Evolutionary conservation across 345 rosid species (phyloP).

Genomic region (Durio zibethinus): DNA sequence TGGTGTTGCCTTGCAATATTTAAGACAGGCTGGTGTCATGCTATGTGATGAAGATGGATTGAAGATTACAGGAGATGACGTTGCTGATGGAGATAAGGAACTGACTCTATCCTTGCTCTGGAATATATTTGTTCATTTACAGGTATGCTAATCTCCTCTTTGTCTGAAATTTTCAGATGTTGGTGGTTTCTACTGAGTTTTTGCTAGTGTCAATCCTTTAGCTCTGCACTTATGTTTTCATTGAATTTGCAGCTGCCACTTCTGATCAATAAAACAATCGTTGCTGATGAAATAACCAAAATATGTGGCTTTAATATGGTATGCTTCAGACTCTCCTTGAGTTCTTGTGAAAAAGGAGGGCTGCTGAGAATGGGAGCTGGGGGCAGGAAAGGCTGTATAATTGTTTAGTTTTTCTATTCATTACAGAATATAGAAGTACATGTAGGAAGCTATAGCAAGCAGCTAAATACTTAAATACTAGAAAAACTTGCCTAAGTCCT

Average conservation of each 20-base stretch:
- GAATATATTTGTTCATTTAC: constrained; percentile 84
- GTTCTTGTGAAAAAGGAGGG: background rate
- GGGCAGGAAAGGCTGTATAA: background rate
- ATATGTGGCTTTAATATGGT: constrained; percentile 50
- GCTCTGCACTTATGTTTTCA: constrained; percentile 1
- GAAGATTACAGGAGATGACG: constrained; percentile 58
- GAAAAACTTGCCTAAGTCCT: background rate
- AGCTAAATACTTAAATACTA: background rate
- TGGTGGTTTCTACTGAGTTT: background rate
- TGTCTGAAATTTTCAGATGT: background rate
- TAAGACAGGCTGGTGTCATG: constrained; percentile 55
- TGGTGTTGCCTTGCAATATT: constrained; percentile 59
- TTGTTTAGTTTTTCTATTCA: constrained; percentile 6
- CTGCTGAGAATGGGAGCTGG: background rate
- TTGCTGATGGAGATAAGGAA: constrained; percentile 80
- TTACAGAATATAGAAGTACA: background rate
- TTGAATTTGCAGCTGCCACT: constrained; percentile 67
- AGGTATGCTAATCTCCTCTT: constrained; percentile 44
- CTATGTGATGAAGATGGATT: constrained; percentile 72
- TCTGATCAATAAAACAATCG: constrained; percentile 46
- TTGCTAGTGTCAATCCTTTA: constrained; percentile 1
- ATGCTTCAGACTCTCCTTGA: constrained; percentile 24
- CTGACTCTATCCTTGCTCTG: constrained; percentile 76
- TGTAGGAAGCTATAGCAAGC: background rate
- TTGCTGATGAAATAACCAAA: constrained; percentile 59